Percentiles rank a stretch among this genome's conserved stretches.
phyloP scores from a whole-genome alignment of 208 protist species.

The Trypanosoma boissoni region DNA sequence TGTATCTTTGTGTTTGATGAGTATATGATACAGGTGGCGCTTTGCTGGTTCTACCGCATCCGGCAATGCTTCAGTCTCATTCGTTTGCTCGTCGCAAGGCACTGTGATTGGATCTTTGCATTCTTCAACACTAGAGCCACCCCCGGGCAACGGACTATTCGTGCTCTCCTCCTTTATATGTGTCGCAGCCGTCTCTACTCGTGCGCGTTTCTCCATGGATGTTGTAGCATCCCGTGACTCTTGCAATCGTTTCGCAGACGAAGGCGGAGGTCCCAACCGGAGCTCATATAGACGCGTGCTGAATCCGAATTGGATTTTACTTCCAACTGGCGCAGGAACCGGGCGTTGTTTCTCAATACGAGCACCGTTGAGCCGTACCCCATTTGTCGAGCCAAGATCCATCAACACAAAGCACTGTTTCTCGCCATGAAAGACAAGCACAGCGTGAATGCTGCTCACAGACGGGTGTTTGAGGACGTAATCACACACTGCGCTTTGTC shows the following conservation, averaged over 20 bases:
- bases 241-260: conserved; percentile 43
- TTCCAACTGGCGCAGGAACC: conserved; percentile 56
- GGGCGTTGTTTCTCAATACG: conserved; percentile 54
- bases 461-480: conserved; percentile 88
- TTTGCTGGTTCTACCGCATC: neutral
- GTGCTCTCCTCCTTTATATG: neutral
- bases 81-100: neutral
- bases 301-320: conserved; percentile 64
- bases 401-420: conserved; percentile 81
- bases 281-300: conserved; percentile 79
- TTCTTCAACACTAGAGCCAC: neutral
- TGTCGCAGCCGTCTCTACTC: neutral
- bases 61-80: neutral
- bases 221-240: conserved; percentile 27
- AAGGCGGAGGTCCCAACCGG: conserved; percentile 34
- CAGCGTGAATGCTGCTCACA: conserved; percentile 80
- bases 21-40: conserved; percentile 77
- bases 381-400: conserved; percentile 86
- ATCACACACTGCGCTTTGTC: conserved; percentile 72
- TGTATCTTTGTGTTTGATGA: conserved; percentile 89
- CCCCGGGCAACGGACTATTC: neutral
- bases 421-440: conserved; percentile 78
- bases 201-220: neutral
- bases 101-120: neutral
- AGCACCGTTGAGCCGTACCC: conserved; percentile 60